Percentiles rank a stretch among this genome's conserved stretches.
Conservation (phyloP, 768 basidiomycete genomes). For the Hysterangium stoloniferum region DNA sequence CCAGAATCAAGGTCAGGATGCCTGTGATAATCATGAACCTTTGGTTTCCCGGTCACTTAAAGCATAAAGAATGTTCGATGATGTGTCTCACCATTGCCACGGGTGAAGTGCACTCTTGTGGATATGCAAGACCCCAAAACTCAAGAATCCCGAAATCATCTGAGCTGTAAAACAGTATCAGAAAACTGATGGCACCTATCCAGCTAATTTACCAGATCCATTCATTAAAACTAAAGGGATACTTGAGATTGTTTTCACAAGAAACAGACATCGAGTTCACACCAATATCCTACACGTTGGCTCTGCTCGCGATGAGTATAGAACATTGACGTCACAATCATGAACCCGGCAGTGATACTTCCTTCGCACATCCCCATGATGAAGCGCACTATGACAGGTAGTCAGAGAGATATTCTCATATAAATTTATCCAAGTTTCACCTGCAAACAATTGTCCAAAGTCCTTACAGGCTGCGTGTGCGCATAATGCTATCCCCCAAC, state of each 20-base stretch:
- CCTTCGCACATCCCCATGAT: conserved; percentile 72
- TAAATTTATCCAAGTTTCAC: background rate
- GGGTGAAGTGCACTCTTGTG: conserved; percentile 48
- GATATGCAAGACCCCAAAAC: conserved; percentile 61
- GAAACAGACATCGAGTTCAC: conserved; percentile 32
- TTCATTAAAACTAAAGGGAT: conserved; percentile 57
- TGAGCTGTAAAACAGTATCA: conserved; percentile 36
- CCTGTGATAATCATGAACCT: conserved; percentile 75
- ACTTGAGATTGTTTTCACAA: background rate
- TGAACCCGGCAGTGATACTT: conserved; percentile 70
- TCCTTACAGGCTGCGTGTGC: conserved; percentile 65
- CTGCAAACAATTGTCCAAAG: conserved; percentile 53
- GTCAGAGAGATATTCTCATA: background rate
- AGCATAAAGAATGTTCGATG: conserved; percentile 2
- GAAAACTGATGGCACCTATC: background rate
- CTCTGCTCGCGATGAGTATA: conserved; percentile 69
- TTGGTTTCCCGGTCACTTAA: background rate
- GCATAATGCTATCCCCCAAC: conserved; percentile 56
- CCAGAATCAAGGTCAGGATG: conserved; percentile 43
- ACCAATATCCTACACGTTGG: conserved; percentile 65
- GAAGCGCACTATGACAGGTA: conserved; percentile 34
- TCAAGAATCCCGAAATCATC: conserved; percentile 65
- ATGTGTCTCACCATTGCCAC: conserved; percentile 58
- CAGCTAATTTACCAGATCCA: conserved; percentile 44
- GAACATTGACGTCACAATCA: conserved; percentile 75